phyloP scores from a whole-genome alignment of 768 basidiomycete species.

The Leccinum ochraceum region DNA sequence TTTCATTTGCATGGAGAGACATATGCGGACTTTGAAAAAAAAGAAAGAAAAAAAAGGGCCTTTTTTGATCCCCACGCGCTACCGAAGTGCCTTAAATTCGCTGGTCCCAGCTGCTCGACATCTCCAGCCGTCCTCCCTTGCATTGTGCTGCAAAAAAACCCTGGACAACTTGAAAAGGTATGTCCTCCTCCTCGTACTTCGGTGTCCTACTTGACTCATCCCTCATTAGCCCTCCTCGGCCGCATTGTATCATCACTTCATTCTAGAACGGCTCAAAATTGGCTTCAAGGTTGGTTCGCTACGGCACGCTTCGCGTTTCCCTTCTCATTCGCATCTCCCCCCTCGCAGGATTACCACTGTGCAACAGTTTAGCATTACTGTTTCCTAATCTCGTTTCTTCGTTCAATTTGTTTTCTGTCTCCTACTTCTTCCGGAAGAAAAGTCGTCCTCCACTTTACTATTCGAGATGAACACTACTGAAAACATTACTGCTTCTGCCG shows the following conservation, averaged over 20 bases:
- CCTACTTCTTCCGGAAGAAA: constrained; percentile 52
- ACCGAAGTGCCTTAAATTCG: constrained; percentile 44
- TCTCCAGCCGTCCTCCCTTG: constrained; percentile 32
- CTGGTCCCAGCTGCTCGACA: constrained; percentile 33
- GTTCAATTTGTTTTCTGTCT: constrained; percentile 54
- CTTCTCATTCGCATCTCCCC: constrained; percentile 24
- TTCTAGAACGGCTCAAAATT: constrained; percentile 76
- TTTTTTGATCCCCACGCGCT: constrained; percentile 42
- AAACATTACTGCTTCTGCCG: constrained; percentile 70
- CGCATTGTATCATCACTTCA: constrained; percentile 82
- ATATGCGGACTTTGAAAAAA: constrained; percentile 38
- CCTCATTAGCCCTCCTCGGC: constrained; percentile 42
- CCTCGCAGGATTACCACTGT: constrained; percentile 59
- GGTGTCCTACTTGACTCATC: background rate
- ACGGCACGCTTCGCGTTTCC: constrained; percentile 16
- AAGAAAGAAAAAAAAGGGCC: constrained; percentile 34
- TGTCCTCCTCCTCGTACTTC: constrained; percentile 23
- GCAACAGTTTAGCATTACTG: constrained; percentile 54
- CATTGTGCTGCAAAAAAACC: constrained; percentile 33
- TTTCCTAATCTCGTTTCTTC: constrained; percentile 52
- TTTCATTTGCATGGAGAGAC: constrained; percentile 1
- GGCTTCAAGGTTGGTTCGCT: constrained; percentile 58
- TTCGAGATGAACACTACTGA: constrained; percentile 71
- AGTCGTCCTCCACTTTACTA: constrained; percentile 44
- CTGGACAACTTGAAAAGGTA: constrained; percentile 45